These are phyloP conservation scores for Nepenthes alata DNA, from an alignment of 179 eudicot genomes.

Conservation along the genomic window DNA sequence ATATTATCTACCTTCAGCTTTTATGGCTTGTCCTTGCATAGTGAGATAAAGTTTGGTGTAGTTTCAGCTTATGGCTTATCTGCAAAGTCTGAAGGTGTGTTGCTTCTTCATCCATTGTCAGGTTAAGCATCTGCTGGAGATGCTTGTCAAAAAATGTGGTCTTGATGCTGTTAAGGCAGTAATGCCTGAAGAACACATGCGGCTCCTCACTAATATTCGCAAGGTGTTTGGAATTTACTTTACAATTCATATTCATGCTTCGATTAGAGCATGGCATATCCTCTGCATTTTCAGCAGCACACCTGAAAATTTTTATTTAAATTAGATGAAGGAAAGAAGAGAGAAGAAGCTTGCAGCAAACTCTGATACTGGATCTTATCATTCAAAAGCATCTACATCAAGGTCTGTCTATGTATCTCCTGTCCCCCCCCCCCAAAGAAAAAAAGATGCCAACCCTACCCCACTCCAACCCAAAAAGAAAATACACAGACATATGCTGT, in stretches of 20 bases:
- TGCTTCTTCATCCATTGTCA: constrained; percentile 14
- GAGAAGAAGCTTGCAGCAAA: constrained; percentile 47
- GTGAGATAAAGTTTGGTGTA: no score
- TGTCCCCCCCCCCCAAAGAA: background rate
- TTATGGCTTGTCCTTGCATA: no score
- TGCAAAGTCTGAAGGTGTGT: background rate
- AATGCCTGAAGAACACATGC: constrained; percentile 93
- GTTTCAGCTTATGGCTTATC: no score
- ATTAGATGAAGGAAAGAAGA: constrained; percentile 64
- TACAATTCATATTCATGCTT: background rate
- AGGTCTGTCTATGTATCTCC: constrained; percentile 26
- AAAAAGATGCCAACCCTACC: no score
- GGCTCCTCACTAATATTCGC: constrained; percentile 88
- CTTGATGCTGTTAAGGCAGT: constrained; percentile 85
- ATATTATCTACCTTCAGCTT: no score
- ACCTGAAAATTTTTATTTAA: background rate
- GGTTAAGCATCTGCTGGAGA: constrained; percentile 78
- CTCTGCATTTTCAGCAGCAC: background rate
- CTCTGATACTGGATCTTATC: constrained; percentile 48
- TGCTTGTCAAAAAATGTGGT: constrained; percentile 95
- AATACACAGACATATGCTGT: no score
- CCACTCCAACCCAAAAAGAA: no score
- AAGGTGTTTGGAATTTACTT: constrained; percentile 34
- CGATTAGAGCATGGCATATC: background rate
- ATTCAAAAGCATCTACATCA: constrained; percentile 79